phyloP scores from a whole-genome alignment of 257 asterid species.

The Capsicum pubescens region DNA sequence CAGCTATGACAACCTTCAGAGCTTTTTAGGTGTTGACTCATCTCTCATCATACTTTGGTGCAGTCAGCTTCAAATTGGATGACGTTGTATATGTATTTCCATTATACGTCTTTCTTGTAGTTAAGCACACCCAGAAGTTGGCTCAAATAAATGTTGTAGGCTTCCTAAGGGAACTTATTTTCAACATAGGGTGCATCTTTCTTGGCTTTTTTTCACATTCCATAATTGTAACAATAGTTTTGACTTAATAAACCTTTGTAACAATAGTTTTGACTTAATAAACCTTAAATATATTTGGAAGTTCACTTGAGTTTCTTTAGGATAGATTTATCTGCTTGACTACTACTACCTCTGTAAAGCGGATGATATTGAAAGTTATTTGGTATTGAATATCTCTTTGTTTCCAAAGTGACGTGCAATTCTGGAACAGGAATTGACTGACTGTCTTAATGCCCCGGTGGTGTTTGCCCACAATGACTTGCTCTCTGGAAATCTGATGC shows the following conservation, averaged over 20 bases:
- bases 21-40: not conserved
- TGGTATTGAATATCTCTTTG: not conserved
- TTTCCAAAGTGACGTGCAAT: conserved; percentile 1
- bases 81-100: not conserved
- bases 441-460: conserved; percentile 69
- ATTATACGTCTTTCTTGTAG: not conserved
- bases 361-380: not conserved
- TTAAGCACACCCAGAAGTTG: conserved; percentile 1
- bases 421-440: conserved; percentile 77
- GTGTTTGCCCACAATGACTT: conserved; percentile 86
- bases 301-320: not conserved
- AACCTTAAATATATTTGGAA: conserved; percentile 12
- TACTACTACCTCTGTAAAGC: not conserved
- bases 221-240: not conserved
- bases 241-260: not conserved
- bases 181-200: not conserved
- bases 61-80: not conserved
- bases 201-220: not conserved
- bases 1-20: not conserved
- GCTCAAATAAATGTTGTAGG: conserved; percentile 1
- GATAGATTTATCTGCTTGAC: not conserved
- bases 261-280: not conserved
- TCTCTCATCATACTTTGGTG: conserved; percentile 1
- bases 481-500: conserved; percentile 95
- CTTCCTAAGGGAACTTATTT: not conserved